Base-by-base conservation (phyloP, 352 stramenopile species). In the Pythium coloratum region DNA sequence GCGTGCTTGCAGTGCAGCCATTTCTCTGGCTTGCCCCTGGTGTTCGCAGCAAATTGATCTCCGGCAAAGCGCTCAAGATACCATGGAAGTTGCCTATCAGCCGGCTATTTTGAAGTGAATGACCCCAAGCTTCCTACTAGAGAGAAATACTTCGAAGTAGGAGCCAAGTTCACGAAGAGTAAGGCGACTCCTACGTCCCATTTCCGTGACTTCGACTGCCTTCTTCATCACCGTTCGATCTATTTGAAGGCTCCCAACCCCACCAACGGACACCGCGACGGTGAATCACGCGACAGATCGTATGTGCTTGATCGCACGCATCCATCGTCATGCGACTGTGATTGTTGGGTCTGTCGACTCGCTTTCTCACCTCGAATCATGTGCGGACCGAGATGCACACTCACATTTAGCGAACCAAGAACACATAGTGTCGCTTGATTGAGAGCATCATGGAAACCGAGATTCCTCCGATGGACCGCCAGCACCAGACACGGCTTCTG, bases 401-500 rank as follows among this genome's bases (percentile, higher is more conserved):
- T 49, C 13, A 24, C 40, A 24, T 49, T 49, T 8, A 9, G 40
- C 20, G 4, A 9, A 49, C 24, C 18, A 6, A n/a, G 13, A 49
- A 6, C 40, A 24, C 36, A 38, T 1, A 9, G 8, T 5, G 7
- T 5, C 40, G 13, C 14, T 49, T 3, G 16, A 53, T 5, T 6
- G 46, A 3, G 46, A 53, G 3, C n/a, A 30, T n/a, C 18, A 69
- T 59, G 54, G 32, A 10, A 10, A 32, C 28, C 14, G 66, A 67
- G 36, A 34, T 55, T 18, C 58, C 62, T 18, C 51, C 61, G 7
- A 75, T 65, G 59, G 59, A 70, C 28, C 59, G 47, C 13, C 69
- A 69, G 56, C 77, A 82, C 54, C 81, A 89, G 64, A 92, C 81
- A 32, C 70, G 72, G 26, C 69, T 94, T 26, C 66, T 92, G 20